Percentiles rank a stretch among this genome's conserved stretches.
phyloP scores from a whole-genome alignment of 1,284 basidiomycete genomes.

The Ceratobasidium papillatum region DNA sequence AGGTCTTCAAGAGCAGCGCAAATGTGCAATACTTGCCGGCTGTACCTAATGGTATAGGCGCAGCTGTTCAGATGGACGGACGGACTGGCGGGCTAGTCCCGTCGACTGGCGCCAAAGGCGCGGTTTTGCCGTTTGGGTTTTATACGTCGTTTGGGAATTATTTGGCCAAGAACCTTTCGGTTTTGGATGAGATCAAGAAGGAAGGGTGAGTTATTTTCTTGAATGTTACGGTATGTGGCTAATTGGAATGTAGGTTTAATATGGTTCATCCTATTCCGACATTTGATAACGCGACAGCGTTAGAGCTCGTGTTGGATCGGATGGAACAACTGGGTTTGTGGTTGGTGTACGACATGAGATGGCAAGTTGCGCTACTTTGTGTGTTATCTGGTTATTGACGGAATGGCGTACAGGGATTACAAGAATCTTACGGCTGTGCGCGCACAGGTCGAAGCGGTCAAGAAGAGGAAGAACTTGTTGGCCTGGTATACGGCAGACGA shows the following conservation, averaged over 20 bases:
- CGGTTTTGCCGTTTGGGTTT: conserved; percentile 76
- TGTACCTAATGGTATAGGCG: conserved; percentile 54
- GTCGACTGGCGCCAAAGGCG: conserved; percentile 53
- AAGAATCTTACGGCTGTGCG: conserved; percentile 69
- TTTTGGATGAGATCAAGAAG: conserved; percentile 64
- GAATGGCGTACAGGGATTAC: conserved; percentile 59
- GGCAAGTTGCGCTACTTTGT: conserved; percentile 55
- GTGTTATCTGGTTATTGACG: neutral
- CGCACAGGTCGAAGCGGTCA: conserved; percentile 71
- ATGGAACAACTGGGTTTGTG: conserved; percentile 78
- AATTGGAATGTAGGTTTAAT: conserved; percentile 45
- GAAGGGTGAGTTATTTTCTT: conserved; percentile 62
- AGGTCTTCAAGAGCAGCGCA: conserved; percentile 60
- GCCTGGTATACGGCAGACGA: conserved; percentile 63
- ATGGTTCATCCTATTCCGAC: conserved; percentile 69
- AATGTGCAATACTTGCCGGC: conserved; percentile 67
- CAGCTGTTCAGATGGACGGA: conserved; percentile 74
- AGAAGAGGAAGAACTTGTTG: conserved; percentile 70
- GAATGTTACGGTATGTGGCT: neutral
- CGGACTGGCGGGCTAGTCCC: conserved; percentile 72
- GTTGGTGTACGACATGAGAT: conserved; percentile 80
- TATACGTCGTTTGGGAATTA: conserved; percentile 73
- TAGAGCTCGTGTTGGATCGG: conserved; percentile 66
- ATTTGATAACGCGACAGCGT: conserved; percentile 65
- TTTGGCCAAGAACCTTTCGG: conserved; percentile 63